Base-by-base conservation (phyloP, 2,329 filamentous ascomycete species). In the Diaporthe aspalathi region DNA sequence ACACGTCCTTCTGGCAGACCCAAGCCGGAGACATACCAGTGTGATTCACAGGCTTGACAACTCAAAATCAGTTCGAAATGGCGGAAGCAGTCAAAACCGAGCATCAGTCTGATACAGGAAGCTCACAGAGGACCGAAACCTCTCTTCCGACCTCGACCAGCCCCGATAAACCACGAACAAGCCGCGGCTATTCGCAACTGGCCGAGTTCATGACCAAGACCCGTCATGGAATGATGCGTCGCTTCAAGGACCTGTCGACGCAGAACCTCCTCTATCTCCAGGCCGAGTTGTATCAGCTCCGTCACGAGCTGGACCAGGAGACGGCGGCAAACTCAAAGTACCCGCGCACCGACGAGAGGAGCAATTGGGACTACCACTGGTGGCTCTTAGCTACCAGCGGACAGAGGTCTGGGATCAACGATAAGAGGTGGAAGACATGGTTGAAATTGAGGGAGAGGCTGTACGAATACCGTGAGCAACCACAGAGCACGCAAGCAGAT, bases 321-420 rank as follows among this genome's bases (percentile, higher is more conserved):
- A 49, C 50, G 14, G 52, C 67, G 1, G 53, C 45, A 2, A 67
- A 72, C 22, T 53, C 47, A n/a, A 17, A 24, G 27, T 50, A 17
- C 22, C 32, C 27, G n/a, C 52, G 17, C 11, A 9, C 20, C 17
- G 22, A 38, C 14, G 67, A 70, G 53, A 67, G 70, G 22, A 52
- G 43, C 16, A n/a, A 52, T 43, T 72, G 70, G 70, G 52, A 72
- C 43, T 72, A 24, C 40, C 67, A 72, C 60, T 72, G 70, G 70
- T 24, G 43, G 2, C 40, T 65, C 11, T 32, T 72, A 11, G 70
- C 70, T 16, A 70, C 60, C 5, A 66, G 67, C 9, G 52, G 29
- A 20, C 24, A 43, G 24, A 53, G 67, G 22, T n/a, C 8, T 7
- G 35, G 45, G 17, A 16, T 29, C 2, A 35, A 49, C 6, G 67